Base-by-base conservation (phyloP, 2,329 filamentous ascomycete genomes). In the Pezicula neosporulosa region DNA sequence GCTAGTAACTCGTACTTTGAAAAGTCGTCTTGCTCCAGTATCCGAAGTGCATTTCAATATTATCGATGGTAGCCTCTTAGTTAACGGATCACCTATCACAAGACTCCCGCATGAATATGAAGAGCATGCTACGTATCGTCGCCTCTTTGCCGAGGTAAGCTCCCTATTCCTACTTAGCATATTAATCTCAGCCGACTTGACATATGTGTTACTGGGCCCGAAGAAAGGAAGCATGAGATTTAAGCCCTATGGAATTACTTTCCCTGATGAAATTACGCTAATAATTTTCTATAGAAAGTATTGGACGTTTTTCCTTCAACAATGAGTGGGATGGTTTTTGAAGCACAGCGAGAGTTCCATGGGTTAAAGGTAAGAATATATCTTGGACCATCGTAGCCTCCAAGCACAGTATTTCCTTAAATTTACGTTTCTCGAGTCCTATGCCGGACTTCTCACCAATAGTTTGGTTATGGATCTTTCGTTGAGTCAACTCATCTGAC, bases 21-120 rank as follows among this genome's bases (percentile, higher is more conserved):
- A 21, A 9, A 8, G 51, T 15, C 16, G 13, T n/a, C 46, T 45
- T 15, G 33, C 38, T 24, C 35, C 24, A 3, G 28, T 54, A 4
- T 55, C 67, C 19, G 6, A 28, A 3, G 68, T 79, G 3, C 71
- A 77, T 24, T 76, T 75, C 55, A 80, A 81, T 53, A 45, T 81
- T 0, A 55, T 85, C 2, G 76, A 70, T 0, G 80, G 75, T 0
- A 68, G 75, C 21, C 63, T 86, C 0, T 67, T 82, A 0, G 71
- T 84, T 0, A 70, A 82, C 50, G 80, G 80, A 0, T 39, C 66
- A 1, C 79, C 77, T 0, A 56, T 82, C 0, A 61, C 70, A 4
- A 70, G 74, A 2, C 66, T 83, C 0, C 80, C 80, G 0, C 3
- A 10, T 0, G 53, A 70, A 0, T 83, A 79, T 45, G 67, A 73